Evolutionary conservation across 2,329 filamentous ascomycete genomes (phyloP).

Genomic region (Fusarium pseudoanthophilum): DNA sequence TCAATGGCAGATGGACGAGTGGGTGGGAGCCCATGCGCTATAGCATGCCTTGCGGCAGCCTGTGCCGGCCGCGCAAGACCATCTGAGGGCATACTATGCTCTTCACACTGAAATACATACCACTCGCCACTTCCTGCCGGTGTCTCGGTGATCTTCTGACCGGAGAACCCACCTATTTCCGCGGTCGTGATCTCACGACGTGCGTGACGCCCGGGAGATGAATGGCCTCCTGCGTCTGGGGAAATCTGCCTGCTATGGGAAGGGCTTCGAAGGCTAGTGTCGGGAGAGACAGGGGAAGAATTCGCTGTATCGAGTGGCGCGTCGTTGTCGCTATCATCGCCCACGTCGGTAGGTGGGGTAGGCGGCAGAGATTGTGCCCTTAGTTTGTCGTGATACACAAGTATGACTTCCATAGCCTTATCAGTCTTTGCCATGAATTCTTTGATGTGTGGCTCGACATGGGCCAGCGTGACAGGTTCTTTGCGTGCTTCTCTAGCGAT

Average conservation of each 20-base stretch:
- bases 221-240: fast-evolving
- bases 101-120: neutral
- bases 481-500: neutral
- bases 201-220: neutral
- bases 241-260: neutral
- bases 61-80: neutral
- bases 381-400: neutral
- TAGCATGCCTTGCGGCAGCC: neutral
- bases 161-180: neutral
- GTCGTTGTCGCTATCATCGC: neutral
- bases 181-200: neutral
- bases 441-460: neutral
- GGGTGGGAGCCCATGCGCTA: fast-evolving
- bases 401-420: neutral
- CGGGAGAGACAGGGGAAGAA: too few relatives aligned
- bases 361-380: neutral
- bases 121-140: neutral
- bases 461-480: fast-evolving
- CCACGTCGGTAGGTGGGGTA: neutral
- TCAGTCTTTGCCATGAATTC: neutral
- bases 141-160: neutral
- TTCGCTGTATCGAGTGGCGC: neutral
- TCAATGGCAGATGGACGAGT: neutral
- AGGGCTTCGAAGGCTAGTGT: fast-evolving
- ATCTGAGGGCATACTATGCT: neutral